phyloP scores from a whole-genome alignment of 2,329 filamentous ascomycete genomes.

The Fusarium concolor region DNA sequence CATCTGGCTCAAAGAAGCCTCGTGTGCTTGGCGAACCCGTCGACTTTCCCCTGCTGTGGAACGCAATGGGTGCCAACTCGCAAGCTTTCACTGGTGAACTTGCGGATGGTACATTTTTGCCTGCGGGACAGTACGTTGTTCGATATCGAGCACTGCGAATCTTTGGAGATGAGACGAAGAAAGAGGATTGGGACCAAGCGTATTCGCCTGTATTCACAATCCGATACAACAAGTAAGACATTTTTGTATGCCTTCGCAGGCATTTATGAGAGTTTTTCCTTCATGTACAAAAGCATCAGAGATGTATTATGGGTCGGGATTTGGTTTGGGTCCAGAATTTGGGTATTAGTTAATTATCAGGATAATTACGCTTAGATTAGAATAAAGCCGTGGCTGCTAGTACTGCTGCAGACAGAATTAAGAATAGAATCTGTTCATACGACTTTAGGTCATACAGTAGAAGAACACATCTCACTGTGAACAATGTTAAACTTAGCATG shows the following conservation, averaged over 20 bases:
- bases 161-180: conserved; percentile 59
- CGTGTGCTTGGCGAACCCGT: conserved; percentile 58
- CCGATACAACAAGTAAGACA: conserved; percentile 50
- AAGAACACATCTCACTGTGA: no score
- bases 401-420: neutral
- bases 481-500: no score
- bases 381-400: neutral
- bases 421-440: neutral
- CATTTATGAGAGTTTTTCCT: neutral
- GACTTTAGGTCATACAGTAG: no score
- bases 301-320: neutral
- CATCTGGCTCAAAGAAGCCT: conserved; percentile 46
- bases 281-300: conserved; percentile 18
- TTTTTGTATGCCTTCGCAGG: neutral
- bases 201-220: conserved; percentile 60
- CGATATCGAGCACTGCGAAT: conserved; percentile 62
- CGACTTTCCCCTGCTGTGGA: conserved; percentile 55
- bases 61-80: conserved; percentile 42
- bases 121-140: conserved; percentile 63
- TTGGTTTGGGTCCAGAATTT: neutral
- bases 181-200: conserved; percentile 60
- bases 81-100: conserved; percentile 61
- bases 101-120: conserved; percentile 59
- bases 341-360: neutral
- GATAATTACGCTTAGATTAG: conserved; percentile 3